phyloP scores from a whole-genome alignment of 148 eudicot species.

The Cornus kousa region DNA sequence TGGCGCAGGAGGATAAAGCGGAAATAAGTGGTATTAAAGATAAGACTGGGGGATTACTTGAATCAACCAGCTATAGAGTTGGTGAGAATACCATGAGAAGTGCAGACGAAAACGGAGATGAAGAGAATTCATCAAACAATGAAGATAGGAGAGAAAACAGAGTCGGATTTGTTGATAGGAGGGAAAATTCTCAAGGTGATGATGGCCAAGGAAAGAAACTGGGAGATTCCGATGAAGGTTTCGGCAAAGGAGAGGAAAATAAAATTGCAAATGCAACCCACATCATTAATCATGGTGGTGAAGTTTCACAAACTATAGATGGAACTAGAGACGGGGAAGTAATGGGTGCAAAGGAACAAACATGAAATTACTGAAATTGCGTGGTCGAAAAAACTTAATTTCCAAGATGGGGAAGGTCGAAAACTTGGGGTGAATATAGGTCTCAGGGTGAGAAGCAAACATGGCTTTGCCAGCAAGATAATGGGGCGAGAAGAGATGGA shows the following conservation, averaged over 20 bases:
- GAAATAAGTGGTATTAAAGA: neutral
- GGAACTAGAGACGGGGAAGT: neutral
- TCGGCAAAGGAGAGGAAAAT: conserved; percentile 3
- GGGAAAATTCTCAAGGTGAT: neutral
- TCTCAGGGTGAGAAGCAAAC: conserved; percentile 17
- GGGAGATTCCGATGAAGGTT: neutral
- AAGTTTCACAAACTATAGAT: conserved; percentile 4
- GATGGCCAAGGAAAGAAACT: conserved; percentile 5
- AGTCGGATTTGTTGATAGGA: neutral
- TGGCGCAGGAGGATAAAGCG: conserved; percentile 5
- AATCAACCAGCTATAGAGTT: neutral
- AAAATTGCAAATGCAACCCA: conserved; percentile 1
- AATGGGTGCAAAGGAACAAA: conserved; percentile 12
- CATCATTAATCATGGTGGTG: neutral
- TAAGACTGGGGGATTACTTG: neutral
- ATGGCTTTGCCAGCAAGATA: conserved; percentile 10
- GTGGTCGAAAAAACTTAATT: conserved; percentile 6
- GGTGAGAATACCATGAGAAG: neutral
- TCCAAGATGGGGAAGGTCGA: conserved; percentile 14
- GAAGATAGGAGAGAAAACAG: conserved; percentile 3
- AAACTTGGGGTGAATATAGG: conserved; percentile 6
- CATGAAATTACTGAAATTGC: neutral
- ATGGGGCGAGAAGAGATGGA: conserved; percentile 43
- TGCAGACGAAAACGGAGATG: conserved; percentile 6
- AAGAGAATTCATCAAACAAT: neutral